Conservation (phyloP, 2,329 filamentous ascomycete species). For the Hortaea werneckii region DNA sequence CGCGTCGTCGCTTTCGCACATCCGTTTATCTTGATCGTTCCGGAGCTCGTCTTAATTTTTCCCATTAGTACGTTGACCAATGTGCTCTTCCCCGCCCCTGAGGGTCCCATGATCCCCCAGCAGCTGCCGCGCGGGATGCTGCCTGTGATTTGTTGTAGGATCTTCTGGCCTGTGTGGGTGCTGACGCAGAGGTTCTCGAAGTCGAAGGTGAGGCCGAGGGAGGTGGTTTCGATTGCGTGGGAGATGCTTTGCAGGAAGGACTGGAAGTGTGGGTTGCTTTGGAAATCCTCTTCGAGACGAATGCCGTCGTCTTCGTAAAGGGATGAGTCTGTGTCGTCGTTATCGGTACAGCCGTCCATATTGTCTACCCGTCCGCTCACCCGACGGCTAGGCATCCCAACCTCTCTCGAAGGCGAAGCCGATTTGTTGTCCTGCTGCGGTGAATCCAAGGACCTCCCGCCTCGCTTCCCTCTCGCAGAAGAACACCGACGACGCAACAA, state of each 20-base stretch:
- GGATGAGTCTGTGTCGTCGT: slow-evolving; percentile 21
- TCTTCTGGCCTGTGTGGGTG: slow-evolving; percentile 24
- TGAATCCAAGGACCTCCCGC: slow-evolving; percentile 20
- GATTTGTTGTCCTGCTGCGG: slow-evolving; percentile 19
- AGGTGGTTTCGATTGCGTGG: slow-evolving; percentile 40
- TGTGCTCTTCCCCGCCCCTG: slow-evolving; percentile 50
- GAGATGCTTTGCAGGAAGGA: slow-evolving; percentile 45
- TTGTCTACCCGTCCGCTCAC: slow-evolving; percentile 17
- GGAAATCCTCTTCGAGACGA: slow-evolving; percentile 16
- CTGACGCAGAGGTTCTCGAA: slow-evolving; percentile 37
- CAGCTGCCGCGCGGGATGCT: slow-evolving; percentile 44
- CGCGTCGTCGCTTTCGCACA: slow-evolving; percentile 32
- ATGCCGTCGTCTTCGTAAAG: slow-evolving; percentile 15
- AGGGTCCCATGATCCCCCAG: slow-evolving; percentile 51
- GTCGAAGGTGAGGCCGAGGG: slow-evolving; percentile 45
- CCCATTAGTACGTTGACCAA: slow-evolving; percentile 55
- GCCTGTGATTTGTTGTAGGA: slow-evolving; percentile 46
- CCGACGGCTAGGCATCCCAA: slow-evolving; percentile 10
- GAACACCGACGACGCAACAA: slow-evolving; percentile 4
- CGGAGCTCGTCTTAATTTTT: slow-evolving; percentile 41
- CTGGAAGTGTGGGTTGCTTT: slow-evolving; percentile 32
- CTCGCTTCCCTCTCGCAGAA: background rate
- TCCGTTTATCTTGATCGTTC: slow-evolving; percentile 45
- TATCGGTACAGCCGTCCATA: slow-evolving; percentile 16
- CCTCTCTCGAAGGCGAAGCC: background rate